These are phyloP conservation scores for Auriscalpium orientale DNA, from an alignment of 768 basidiomycete species.

Conservation along the genomic window DNA sequence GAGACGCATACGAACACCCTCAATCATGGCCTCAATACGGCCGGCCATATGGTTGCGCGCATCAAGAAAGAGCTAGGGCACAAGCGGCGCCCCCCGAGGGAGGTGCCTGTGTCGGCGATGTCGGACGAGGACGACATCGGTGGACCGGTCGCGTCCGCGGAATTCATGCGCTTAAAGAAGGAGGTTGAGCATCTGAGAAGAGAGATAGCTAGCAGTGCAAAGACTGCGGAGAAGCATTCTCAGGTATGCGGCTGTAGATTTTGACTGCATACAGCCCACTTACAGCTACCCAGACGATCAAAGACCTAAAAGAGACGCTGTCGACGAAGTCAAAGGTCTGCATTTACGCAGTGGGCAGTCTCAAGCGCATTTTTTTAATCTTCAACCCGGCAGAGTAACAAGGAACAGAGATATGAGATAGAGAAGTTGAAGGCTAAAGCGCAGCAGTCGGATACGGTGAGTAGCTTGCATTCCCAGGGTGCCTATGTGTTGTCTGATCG, in stretches of 20 bases:
- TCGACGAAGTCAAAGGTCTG: constrained; percentile 30
- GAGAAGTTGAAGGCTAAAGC: constrained; percentile 37
- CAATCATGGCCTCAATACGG: background rate
- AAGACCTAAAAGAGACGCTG: constrained; percentile 42
- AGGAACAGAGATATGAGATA: constrained; percentile 39
- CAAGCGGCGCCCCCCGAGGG: background rate
- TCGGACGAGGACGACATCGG: constrained; percentile 10
- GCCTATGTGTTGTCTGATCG: background rate
- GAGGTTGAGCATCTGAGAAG: constrained; percentile 53
- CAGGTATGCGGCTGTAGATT: constrained; percentile 35
- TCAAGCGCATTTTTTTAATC: background rate
- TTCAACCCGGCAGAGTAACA: constrained; percentile 28
- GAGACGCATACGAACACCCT: background rate
- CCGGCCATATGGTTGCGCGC: background rate
- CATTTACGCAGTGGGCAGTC: background rate
- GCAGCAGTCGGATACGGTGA: constrained; percentile 52
- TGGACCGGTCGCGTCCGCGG: constrained; percentile 36
- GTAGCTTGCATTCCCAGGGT: constrained; percentile 1
- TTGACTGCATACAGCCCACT: background rate
- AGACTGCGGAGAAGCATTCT: constrained; percentile 42
- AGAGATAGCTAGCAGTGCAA: constrained; percentile 39
- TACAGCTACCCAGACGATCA: constrained; percentile 34
- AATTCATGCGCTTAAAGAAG: constrained; percentile 46
- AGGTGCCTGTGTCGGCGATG: background rate
- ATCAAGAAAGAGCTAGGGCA: background rate